A percentile compares a stretch with the other conserved stretches of the same genome.
Evolutionary conservation across 2,329 filamentous ascomycete genomes (phyloP).

Genomic region (Penicillium sp.): DNA sequence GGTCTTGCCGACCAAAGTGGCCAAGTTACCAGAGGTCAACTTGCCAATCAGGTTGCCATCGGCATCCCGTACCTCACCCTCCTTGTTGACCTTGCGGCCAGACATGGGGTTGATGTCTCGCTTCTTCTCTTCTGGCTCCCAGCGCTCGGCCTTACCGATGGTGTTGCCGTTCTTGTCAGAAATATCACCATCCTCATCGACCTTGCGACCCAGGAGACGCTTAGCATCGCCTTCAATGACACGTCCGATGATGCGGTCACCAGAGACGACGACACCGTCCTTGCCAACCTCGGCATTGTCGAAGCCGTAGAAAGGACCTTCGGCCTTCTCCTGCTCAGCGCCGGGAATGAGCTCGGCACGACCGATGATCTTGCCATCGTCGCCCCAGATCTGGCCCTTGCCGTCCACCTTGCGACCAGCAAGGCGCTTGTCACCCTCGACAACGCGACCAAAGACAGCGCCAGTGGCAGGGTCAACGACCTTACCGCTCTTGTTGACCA

Average conservation of each 20-base stretch:
- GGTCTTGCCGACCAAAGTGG: slow-evolving; percentile 49
- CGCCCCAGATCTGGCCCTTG: slow-evolving; percentile 68
- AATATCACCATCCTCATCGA: slow-evolving; percentile 73
- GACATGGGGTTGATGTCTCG: slow-evolving; percentile 66
- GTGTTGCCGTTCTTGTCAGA: slow-evolving; percentile 71
- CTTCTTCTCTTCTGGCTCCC: slow-evolving; percentile 65
- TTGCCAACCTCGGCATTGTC: slow-evolving; percentile 63
- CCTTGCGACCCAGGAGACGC: slow-evolving; percentile 67
- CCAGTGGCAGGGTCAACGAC: slow-evolving; percentile 63
- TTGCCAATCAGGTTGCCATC: slow-evolving; percentile 55
- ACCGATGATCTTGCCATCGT: slow-evolving; percentile 66
- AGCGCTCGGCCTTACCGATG: slow-evolving; percentile 71
- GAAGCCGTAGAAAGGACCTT: slow-evolving; percentile 66
- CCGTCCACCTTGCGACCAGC: slow-evolving; percentile 68
- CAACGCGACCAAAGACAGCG: slow-evolving; percentile 63
- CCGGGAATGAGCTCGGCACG: slow-evolving; percentile 63
- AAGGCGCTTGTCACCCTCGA: slow-evolving; percentile 63
- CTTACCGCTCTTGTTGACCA: slow-evolving; percentile 68
- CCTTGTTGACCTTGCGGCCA: slow-evolving; percentile 58
- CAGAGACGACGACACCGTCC: slow-evolving; percentile 61
- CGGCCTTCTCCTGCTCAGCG: slow-evolving; percentile 53
- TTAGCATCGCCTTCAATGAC: slow-evolving; percentile 69
- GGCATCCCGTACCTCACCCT: slow-evolving; percentile 55
- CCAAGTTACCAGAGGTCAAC: slow-evolving; percentile 52
- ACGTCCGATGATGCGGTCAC: slow-evolving; percentile 57